Evolutionary conservation across 768 basidiomycete species (phyloP).

Genomic region (Epithele typhae): DNA sequence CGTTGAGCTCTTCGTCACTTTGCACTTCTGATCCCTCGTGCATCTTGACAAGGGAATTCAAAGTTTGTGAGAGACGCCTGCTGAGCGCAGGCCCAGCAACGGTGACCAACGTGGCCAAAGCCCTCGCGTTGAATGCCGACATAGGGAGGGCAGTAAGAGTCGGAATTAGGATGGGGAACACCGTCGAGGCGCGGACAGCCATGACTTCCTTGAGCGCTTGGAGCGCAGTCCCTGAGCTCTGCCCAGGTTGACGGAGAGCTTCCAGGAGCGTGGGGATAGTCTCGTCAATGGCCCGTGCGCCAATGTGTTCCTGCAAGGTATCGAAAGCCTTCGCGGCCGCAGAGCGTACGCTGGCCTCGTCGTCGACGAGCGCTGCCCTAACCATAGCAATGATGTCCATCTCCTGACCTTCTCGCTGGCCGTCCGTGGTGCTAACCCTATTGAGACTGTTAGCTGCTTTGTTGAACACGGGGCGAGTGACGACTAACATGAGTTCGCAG

Average conservation of each 20-base stretch:
- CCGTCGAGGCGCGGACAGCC: constrained; percentile 88
- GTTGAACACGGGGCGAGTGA: background rate
- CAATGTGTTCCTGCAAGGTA: constrained; percentile 86
- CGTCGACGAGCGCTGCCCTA: constrained; percentile 81
- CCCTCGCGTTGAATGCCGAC: constrained; percentile 92
- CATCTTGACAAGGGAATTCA: constrained; percentile 76
- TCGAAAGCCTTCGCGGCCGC: constrained; percentile 92
- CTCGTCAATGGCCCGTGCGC: constrained; percentile 89
- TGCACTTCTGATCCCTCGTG: constrained; percentile 54
- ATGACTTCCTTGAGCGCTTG: constrained; percentile 93
- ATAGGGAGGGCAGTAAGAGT: constrained; percentile 88
- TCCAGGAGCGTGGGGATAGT: constrained; percentile 94
- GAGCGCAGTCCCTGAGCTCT: constrained; percentile 91
- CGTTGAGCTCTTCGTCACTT: constrained; percentile 60
- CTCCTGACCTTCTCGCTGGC: constrained; percentile 84
- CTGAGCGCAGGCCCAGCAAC: constrained; percentile 92
- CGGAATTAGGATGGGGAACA: constrained; percentile 96
- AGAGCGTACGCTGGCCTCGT: constrained; percentile 76
- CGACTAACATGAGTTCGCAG: constrained; percentile 78
- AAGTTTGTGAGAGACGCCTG: constrained; percentile 71
- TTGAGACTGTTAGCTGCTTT: constrained; percentile 1
- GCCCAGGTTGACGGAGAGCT: constrained; percentile 89
- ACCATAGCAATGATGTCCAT: constrained; percentile 85
- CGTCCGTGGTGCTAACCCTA: constrained; percentile 81
- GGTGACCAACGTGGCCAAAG: constrained; percentile 84